Evolutionary conservation across 2,329 filamentous ascomycete genomes (phyloP).

Genomic region (Alternaria infectoria): DNA sequence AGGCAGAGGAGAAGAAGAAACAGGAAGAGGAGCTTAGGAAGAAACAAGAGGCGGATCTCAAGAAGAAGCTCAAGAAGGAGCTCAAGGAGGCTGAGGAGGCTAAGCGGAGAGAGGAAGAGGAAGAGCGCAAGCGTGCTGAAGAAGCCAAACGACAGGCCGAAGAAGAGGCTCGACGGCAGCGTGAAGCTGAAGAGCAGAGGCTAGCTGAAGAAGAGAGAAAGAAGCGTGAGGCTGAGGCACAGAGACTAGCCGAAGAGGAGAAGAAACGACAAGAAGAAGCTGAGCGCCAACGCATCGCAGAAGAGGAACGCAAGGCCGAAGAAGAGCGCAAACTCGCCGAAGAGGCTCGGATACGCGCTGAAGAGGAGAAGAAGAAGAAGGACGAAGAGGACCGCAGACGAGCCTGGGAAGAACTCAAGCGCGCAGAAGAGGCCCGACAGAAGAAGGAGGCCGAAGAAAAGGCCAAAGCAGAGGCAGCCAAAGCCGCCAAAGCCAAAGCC

Average conservation of each 20-base stretch:
- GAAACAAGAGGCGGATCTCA: slow-evolving; percentile 35
- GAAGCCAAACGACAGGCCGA: slow-evolving; percentile 45
- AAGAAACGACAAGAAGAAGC: slow-evolving; percentile 49
- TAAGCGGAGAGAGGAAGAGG: slow-evolving; percentile 68
- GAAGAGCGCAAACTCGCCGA: slow-evolving; percentile 49
- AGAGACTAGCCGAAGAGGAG: slow-evolving; percentile 17
- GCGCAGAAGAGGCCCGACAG: slow-evolving; percentile 42
- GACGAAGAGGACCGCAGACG: slow-evolving; percentile 56
- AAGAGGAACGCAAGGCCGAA: slow-evolving; percentile 35
- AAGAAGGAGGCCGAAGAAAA: slow-evolving; percentile 49
- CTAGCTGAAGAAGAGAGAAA: slow-evolving; percentile 61
- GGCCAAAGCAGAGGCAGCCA: slow-evolving; percentile 57
- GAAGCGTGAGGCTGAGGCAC: slow-evolving; percentile 58
- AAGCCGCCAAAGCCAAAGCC: slow-evolving; percentile 52
- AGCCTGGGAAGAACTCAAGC: slow-evolving; percentile 47
- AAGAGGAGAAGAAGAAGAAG: slow-evolving; percentile 52
- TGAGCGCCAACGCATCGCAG: slow-evolving; percentile 65
- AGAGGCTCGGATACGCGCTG: slow-evolving; percentile 49
- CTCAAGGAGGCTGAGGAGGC: slow-evolving; percentile 48
- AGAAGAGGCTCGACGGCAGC: slow-evolving; percentile 49
- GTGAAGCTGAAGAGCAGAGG: slow-evolving; percentile 50
- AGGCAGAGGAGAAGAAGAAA: not conserved
- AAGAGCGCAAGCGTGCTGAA: slow-evolving; percentile 42
- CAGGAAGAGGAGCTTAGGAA: not conserved
- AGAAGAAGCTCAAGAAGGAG: slow-evolving; percentile 45